Conservation (phyloP, 306 rosid species). For the Cucumis hystrix region DNA sequence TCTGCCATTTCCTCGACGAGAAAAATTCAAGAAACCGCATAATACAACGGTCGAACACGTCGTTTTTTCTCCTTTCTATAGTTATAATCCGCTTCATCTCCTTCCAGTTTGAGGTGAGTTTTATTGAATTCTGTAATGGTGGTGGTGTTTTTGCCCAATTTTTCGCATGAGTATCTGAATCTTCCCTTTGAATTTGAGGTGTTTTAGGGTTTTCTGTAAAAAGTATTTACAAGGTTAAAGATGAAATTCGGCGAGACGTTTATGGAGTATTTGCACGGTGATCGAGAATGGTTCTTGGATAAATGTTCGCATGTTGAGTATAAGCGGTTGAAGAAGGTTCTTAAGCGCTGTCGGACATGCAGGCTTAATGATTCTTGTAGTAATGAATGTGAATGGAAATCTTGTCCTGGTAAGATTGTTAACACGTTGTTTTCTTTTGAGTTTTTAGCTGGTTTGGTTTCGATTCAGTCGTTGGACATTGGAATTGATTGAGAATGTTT, state of each 20-base stretch:
- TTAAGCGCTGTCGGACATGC: constrained; percentile 52
- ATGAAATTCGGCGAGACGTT: constrained; percentile 77
- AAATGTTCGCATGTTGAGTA: constrained; percentile 66
- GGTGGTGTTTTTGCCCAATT: background rate
- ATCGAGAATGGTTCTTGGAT: constrained; percentile 34
- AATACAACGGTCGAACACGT: background rate
- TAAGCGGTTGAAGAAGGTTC: constrained; percentile 60
- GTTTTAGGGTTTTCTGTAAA: constrained; percentile 18
- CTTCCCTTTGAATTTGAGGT: background rate
- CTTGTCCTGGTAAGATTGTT: constrained; percentile 47
- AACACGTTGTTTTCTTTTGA: background rate
- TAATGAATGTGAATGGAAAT: constrained; percentile 42
- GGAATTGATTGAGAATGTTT: background rate
- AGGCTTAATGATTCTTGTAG: constrained; percentile 14
- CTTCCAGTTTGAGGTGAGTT: background rate
- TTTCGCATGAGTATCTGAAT: background rate
- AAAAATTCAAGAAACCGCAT: background rate
- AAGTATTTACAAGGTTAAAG: background rate
- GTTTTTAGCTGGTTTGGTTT: background rate
- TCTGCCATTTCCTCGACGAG: background rate
- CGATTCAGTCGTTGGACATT: background rate
- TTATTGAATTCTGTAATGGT: background rate
- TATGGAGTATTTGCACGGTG: constrained; percentile 52
- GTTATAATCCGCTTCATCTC: background rate
- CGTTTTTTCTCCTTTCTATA: background rate